Conservation (phyloP, 2,329 filamentous ascomycete genomes). For the Xylaria sp. region DNA sequence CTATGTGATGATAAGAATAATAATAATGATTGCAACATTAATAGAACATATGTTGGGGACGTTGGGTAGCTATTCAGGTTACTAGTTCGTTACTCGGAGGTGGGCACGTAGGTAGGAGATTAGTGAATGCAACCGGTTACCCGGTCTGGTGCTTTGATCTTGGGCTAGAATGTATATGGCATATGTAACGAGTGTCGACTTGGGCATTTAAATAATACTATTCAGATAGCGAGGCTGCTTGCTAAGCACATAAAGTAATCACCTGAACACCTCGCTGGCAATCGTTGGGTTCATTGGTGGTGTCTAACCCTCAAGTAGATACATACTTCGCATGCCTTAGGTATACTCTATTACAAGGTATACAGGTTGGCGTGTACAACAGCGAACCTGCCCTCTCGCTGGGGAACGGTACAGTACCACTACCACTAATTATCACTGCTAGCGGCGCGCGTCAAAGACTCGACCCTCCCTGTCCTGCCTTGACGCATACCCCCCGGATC, state of each 20-base stretch:
- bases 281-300: background rate
- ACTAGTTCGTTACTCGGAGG: no score
- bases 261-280: background rate
- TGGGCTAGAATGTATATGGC: background rate
- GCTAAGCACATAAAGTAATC: background rate
- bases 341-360: no score
- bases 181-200: background rate
- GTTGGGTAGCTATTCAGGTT: no score
- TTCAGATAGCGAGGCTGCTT: background rate
- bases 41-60: background rate
- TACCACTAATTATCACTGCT: constrained; percentile 8
- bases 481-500: constrained; percentile 20
- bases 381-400: no score
- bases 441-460: constrained; percentile 31
- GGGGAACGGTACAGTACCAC: background rate
- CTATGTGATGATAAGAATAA: background rate
- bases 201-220: constrained; percentile 1
- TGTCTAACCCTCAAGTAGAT: no score
- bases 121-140: no score
- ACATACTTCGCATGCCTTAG: no score
- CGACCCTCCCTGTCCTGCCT: constrained; percentile 15
- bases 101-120: no score
- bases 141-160: background rate
- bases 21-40: background rate
- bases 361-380: background rate